Evolutionary conservation across 371 early-diverging fungal genomes (phyloP).

Genomic region (Choanephora cucurbitarum): DNA sequence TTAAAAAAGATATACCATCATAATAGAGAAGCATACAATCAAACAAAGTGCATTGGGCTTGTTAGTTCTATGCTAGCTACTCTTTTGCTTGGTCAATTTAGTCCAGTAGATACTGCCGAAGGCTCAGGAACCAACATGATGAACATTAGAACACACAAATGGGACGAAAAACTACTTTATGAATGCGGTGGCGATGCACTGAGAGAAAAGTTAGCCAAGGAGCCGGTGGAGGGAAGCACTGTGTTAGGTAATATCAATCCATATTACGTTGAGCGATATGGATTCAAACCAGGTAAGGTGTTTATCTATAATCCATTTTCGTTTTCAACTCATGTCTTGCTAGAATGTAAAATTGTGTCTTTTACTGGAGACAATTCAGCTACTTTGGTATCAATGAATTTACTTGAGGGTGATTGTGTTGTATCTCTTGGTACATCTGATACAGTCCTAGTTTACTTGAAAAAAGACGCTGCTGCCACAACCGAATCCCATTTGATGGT

Average conservation of each 20-base stretch:
- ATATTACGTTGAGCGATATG: slow-evolving; percentile 58
- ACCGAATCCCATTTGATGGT: slow-evolving; percentile 67
- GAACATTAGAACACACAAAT: slow-evolving; percentile 60
- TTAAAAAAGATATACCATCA: slow-evolving; percentile 36
- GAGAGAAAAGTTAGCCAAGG: slow-evolving; percentile 40
- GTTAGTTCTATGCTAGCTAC: slow-evolving; percentile 76
- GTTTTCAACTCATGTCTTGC: neutral
- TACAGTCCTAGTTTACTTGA: slow-evolving; percentile 69
- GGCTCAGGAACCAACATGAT: slow-evolving; percentile 85
- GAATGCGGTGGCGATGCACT: slow-evolving; percentile 49
- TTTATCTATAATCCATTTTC: no score
- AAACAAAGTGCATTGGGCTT: slow-evolving; percentile 63
- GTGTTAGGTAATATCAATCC: slow-evolving; percentile 41
- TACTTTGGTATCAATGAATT: slow-evolving; percentile 65
- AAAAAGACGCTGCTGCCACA: slow-evolving; percentile 48
- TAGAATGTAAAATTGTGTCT: slow-evolving; percentile 63
- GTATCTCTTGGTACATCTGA: slow-evolving; percentile 83
- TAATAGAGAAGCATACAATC: slow-evolving; percentile 32
- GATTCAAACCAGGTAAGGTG: slow-evolving; percentile 57
- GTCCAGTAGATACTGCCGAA: slow-evolving; percentile 75
- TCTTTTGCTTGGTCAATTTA: slow-evolving; percentile 62
- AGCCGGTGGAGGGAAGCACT: slow-evolving; percentile 43
- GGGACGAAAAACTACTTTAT: slow-evolving; percentile 51
- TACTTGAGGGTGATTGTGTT: slow-evolving; percentile 61
- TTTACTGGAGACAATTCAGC: slow-evolving; percentile 90